A percentile compares a stretch with the other conserved stretches of the same genome.
These are phyloP conservation scores for Aureobasidium sp. DNA, from an alignment of 2,329 filamentous ascomycete genomes.

Conservation along the genomic window DNA sequence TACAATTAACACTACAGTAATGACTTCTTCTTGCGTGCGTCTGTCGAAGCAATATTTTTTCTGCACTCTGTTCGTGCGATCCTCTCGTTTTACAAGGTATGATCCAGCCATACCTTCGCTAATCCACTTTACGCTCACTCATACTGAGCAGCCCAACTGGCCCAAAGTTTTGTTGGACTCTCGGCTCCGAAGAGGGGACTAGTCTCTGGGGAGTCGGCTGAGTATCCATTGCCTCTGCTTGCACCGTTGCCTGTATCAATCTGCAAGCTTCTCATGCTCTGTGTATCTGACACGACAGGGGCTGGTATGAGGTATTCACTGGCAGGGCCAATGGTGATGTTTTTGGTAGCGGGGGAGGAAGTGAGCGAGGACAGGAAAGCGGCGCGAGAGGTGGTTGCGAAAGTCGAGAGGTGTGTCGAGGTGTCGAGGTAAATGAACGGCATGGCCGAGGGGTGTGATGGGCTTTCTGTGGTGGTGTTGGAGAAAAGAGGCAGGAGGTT, in stretches of 20 bases:
- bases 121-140: conserved; percentile 14
- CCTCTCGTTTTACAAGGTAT: neutral
- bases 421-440: conserved; percentile 16
- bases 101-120: neutral
- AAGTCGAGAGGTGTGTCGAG: neutral
- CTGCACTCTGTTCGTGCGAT: neutral
- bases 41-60: neutral
- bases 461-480: neutral
- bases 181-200: conserved; percentile 22
- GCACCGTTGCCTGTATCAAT: conserved; percentile 1
- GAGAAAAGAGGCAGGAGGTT: conserved; percentile 12
- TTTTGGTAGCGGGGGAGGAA: conserved; percentile 9
- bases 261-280: conserved; percentile 2
- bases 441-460: neutral
- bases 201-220: conserved; percentile 6
- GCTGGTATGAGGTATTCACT: conserved; percentile 10
- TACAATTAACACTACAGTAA: neutral
- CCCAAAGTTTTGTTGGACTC: conserved; percentile 31
- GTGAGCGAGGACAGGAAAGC: conserved; percentile 8
- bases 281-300: neutral
- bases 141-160: conserved; percentile 28
- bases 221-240: conserved; percentile 1
- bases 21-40: neutral
- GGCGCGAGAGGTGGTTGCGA: neutral
- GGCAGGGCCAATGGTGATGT: conserved; percentile 16